Percentiles rank a stretch among this genome's conserved stretches.
phyloP scores from a whole-genome alignment of 768 basidiomycete species.

The Suillus fuscotomentosus region DNA sequence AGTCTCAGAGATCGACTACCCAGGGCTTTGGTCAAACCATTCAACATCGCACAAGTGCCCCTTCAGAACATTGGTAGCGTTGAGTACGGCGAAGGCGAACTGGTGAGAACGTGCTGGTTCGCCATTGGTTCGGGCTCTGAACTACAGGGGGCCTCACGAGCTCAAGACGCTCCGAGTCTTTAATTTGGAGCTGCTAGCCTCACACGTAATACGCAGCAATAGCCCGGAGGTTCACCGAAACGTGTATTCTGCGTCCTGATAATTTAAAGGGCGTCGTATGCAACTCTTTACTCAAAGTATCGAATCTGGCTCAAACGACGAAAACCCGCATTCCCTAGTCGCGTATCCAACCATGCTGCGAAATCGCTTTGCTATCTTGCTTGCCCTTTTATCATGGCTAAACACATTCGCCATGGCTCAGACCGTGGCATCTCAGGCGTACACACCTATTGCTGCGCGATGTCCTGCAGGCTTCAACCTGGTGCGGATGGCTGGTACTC shows the following conservation, averaged over 20 bases:
- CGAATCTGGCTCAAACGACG: no score
- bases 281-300: neutral
- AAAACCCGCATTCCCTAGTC: neutral
- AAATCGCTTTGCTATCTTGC: conserved; percentile 2
- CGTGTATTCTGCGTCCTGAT: neutral
- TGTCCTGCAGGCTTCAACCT: conserved; percentile 26
- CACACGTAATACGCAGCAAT: neutral
- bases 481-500: conserved; percentile 27
- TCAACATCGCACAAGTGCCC: neutral
- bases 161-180: no score
- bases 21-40: neutral
- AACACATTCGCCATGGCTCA: conserved; percentile 16
- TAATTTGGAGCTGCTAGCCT: neutral
- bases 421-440: conserved; percentile 22
- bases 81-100: neutral
- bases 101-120: neutral
- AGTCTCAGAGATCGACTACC: neutral
- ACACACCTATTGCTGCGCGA: conserved; percentile 17
- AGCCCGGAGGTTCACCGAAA: neutral
- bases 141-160: neutral
- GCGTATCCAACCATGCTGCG: neutral
- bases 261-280: no score
- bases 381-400: conserved; percentile 4
- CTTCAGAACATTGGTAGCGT: no score
- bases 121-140: neutral